Base-by-base conservation (phyloP, 2,329 filamentous ascomycete species). In the Elsinoe fawcettii region DNA sequence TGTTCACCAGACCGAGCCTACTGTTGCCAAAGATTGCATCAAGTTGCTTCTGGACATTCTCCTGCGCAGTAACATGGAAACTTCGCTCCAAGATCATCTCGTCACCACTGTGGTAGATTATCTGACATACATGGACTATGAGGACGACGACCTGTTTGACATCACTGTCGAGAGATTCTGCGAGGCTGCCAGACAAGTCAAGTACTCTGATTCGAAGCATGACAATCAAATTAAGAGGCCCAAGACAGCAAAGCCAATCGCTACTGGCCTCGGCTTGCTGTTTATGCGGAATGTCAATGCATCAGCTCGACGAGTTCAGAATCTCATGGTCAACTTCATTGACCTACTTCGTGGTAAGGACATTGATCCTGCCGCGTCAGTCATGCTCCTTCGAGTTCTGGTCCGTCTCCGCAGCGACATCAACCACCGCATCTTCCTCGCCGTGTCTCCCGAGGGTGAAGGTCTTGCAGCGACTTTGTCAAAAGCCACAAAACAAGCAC, bases 401-500 rank as follows among this genome's bases (percentile, higher is more conserved):
- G 92, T 95, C 67, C 83, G 91, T 43, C 74, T 96, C 27, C 82
- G 91, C 59, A 89, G 90, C 20, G 90, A 96, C 70, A 89, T 87
- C 68, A 83, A 86, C 8, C 83, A 91, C 62, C 81, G 85, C 44
- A 80, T 96, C 3, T 89, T 86, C 58, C 75, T 96, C 55, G 83
- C 83, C 6, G 73, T 81, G 32, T 80, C 82, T 27, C 82, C 86
- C 1, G 89, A 95, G 67, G 86, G 84, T 25, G 82, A 86, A 62
- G 83, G 82, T 55, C 75, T 96, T 22, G 88, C 90, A 25, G 79
- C 83, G 14, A 79, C 85, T 5, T 74, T 96, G 11, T 47, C 57
- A 9, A 58, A 57, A 27, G 56, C 58, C 32, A 44, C 51, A 11
- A 46, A 57, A 53, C 56, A 30, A 30, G 27, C 27, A 30, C 27